phyloP scores from a whole-genome alignment of 2,329 filamentous ascomycete genomes.

The Fusarium decemcellulare region DNA sequence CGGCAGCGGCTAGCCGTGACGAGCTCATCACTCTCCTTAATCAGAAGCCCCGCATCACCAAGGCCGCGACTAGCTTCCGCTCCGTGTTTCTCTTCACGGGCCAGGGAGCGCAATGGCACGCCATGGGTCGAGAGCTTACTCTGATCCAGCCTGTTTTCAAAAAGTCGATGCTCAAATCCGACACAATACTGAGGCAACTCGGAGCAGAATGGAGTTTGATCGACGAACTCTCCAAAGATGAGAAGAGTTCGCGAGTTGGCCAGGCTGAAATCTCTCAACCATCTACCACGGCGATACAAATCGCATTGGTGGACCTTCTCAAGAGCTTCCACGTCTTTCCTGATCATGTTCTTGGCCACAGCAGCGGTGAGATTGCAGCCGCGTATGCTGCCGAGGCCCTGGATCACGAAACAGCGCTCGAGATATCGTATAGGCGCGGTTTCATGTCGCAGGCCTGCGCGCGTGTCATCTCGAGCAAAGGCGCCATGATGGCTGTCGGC shows the following conservation, averaged over 20 bases:
- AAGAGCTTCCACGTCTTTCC: conserved; percentile 48
- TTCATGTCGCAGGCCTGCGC: conserved; percentile 25
- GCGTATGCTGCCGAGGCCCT: conserved; percentile 48
- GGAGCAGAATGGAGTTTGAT: conserved; percentile 40
- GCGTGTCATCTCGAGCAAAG: conserved; percentile 32
- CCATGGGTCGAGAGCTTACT: conserved; percentile 48
- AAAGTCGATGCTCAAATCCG: conserved; percentile 21
- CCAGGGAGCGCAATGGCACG: conserved; percentile 54
- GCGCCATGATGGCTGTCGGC: conserved; percentile 58
- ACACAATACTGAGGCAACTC: conserved; percentile 3
- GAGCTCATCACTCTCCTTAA: conserved; percentile 9
- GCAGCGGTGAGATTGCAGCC: conserved; percentile 57
- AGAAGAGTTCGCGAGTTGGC: conserved; percentile 47
- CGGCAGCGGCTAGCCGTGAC: conserved; percentile 9
- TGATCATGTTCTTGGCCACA: conserved; percentile 53
- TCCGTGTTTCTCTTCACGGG: conserved; percentile 51
- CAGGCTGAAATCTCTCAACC: conserved; percentile 54
- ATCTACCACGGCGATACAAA: conserved; percentile 59
- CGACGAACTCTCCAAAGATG: conserved; percentile 39
- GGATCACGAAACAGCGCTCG: conserved; percentile 19
- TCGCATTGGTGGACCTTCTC: conserved; percentile 57
- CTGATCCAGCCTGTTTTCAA: conserved; percentile 14
- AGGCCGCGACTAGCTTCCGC: conserved; percentile 5
- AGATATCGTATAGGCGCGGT: conserved; percentile 22
- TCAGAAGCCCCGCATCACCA: conserved; percentile 25